Base-by-base conservation (phyloP, 2,329 filamentous ascomycete genomes). In the Fusarium oxysporum region DNA sequence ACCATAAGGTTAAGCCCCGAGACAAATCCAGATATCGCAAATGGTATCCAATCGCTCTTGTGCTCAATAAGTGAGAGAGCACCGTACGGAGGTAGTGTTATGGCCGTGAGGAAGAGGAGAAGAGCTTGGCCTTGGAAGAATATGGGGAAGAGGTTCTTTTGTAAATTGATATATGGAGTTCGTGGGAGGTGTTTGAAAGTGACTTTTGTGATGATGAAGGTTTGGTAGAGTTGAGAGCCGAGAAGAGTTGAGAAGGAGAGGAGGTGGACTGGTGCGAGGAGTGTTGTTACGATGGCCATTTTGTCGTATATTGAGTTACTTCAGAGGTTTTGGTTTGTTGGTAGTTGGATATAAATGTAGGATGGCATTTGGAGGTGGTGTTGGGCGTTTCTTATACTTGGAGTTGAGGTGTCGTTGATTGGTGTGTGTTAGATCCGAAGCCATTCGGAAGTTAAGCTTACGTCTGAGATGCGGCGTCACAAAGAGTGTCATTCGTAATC, bases 131-230 rank as follows among this genome's bases (percentile, higher is more conserved):
- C 71, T 21, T 76, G 77, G 64, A 85, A 85, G 69, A 84, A 85
- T 21, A 83, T 59, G 0, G 83, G 83, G 45, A 85, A 85, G 48
- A 85, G 69, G 8, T 76, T 78, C 43, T 83, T 83, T 53, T 85
- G 83, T 0, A 85, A 78, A 0, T 78, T 80, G 0, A 78, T 78
- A 55, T 84, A 85, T 1, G 83, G 77, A 1, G 78, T 70, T 0
- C 76, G 70, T 0, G 83, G 82, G 4, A 85, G 78, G 5, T 79
- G 71, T 10, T 71, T 61, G 57, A 78, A 80, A 50, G 78, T 77
- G 10, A 84, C 68, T 38, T 83, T 85, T 17, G 82, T 82, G 16
- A 80, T 65, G 65, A 81, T 53, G 21, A 85, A 84, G 28, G 79
- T 79, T 45, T 85, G 83, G 68, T 83, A 85, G 17, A 85, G 78